Base-by-base conservation (phyloP, 352 stramenopile species). In the Thraustotheca clavata region DNA sequence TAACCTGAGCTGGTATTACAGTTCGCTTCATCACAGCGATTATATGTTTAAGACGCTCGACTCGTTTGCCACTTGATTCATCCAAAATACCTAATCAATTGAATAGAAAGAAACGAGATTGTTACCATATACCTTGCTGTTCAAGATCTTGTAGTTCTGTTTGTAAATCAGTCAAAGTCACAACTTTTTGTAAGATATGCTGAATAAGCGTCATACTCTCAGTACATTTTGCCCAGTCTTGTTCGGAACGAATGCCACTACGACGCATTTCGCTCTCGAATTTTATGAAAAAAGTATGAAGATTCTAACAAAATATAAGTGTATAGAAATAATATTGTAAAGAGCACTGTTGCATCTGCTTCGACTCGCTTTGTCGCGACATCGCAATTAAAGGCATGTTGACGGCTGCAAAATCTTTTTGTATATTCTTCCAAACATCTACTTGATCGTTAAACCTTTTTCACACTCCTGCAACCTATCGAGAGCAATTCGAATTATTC, bases 191-290 rank as follows among this genome's bases (percentile, higher is more conserved):
- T 5, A 91, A 61, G 0, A 69, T 76, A 14, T 77, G 71, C 22
- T 46, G 70, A 11, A 91, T 82, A 26, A 79, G 50, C 57, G 87
- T 69, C 34, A 93, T 43, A 2, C 35, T 39, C 3, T 61, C 71
- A 47, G 91, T 89, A 31, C 89, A 77, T 26, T 76, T 85, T 40
- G 76, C 74, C 55, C 91, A 88, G 32, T 90, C 84, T 9, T 77
- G 72, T 18, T 79, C 70, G 0, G 77, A 82, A 0, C 84, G 79
- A 14, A 93, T 75, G 1, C 84, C 84, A 16, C 82, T 86, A 22
- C 76, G 84, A 26, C 83, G 80, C 39, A 93, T 71, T 6, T 90
- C 84, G 0, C 43, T 61, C 12, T 73, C 76, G 50, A 86, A 90
- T 48, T 84, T 83, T 55, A 63, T 80, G 67, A 93, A 93, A 49